These are phyloP conservation scores for Euphorbia lathyris DNA, from an alignment of 345 rosid species.

Conservation along the genomic window DNA sequence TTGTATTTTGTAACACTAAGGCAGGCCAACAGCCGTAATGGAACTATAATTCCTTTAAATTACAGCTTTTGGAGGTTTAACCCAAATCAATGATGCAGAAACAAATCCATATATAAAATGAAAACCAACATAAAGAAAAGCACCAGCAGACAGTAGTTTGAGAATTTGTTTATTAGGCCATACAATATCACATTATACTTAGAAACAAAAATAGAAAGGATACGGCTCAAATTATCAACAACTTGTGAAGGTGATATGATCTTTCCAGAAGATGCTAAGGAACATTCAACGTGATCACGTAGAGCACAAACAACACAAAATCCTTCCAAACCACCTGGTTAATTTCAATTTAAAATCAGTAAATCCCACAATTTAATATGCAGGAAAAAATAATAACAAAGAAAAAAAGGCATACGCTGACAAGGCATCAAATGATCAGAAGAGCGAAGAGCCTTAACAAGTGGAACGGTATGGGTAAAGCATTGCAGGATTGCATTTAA, in stretches of 20 bases:
- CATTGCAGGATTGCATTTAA: constrained; percentile 85
- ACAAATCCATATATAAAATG: neutral
- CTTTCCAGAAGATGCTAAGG: constrained; percentile 45
- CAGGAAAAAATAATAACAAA: neutral
- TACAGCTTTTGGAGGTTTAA: too few species aligned
- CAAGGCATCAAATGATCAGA: constrained; percentile 44
- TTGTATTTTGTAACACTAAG: too few species aligned
- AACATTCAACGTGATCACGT: constrained; percentile 47
- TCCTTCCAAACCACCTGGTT: constrained; percentile 47
- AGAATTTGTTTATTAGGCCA: neutral
- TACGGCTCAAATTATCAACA: constrained; percentile 59
- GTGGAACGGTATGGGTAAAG: constrained; percentile 77
- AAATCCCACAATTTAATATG: constrained; percentile 5
- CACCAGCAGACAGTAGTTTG: neutral
- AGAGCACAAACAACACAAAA: constrained; percentile 61
- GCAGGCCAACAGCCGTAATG: too few species aligned
- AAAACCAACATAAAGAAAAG: neutral
- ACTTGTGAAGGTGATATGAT: constrained; percentile 44
- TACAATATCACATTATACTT: neutral
- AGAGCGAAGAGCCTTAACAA: constrained; percentile 51
- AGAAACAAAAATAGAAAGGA: constrained; percentile 34
- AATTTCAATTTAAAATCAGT: constrained; percentile 8
- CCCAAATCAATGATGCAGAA: neutral
- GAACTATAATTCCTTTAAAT: too few species aligned
- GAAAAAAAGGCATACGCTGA: constrained; percentile 25